Percentiles rank a stretch among this genome's conserved stretches.
phyloP scores from a whole-genome alignment of 768 basidiomycete genomes.

The Suillus lakei region DNA sequence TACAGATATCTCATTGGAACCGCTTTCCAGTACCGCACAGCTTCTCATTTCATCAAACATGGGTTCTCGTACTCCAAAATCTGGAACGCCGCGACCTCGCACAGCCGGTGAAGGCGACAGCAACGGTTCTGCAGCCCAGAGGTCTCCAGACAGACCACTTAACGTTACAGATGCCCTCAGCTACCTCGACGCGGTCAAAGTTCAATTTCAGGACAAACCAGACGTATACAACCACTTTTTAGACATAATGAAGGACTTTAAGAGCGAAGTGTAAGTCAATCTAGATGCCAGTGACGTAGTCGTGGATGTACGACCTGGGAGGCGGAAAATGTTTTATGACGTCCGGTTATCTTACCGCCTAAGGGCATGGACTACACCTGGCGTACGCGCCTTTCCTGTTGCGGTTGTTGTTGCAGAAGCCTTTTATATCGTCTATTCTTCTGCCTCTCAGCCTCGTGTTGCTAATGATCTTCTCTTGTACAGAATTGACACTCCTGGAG shows the following conservation, averaged over 20 bases:
- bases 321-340: constrained; percentile 6
- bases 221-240: constrained; percentile 94
- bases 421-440: constrained; percentile 16
- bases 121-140: constrained; percentile 30
- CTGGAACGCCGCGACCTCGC: constrained; percentile 47
- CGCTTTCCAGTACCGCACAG: constrained; percentile 1
- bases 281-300: not conserved
- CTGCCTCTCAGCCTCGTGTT: constrained; percentile 15
- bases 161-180: constrained; percentile 93
- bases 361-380: not conserved
- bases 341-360: constrained; percentile 7
- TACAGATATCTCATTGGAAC: constrained; percentile 3
- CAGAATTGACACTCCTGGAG: constrained; percentile 97
- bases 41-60: constrained; percentile 11
- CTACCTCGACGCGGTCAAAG: constrained; percentile 94
- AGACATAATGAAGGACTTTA: constrained; percentile 99
- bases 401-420: not conserved
- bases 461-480: constrained; percentile 15
- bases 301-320: not conserved
- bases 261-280: constrained; percentile 82
- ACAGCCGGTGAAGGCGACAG: constrained; percentile 26
- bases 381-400: constrained; percentile 4
- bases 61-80: constrained; percentile 32
- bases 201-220: constrained; percentile 86
- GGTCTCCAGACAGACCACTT: constrained; percentile 63